These are phyloP conservation scores for Trametes villosa DNA, from an alignment of 768 basidiomycete species.

Conservation along the genomic window DNA sequence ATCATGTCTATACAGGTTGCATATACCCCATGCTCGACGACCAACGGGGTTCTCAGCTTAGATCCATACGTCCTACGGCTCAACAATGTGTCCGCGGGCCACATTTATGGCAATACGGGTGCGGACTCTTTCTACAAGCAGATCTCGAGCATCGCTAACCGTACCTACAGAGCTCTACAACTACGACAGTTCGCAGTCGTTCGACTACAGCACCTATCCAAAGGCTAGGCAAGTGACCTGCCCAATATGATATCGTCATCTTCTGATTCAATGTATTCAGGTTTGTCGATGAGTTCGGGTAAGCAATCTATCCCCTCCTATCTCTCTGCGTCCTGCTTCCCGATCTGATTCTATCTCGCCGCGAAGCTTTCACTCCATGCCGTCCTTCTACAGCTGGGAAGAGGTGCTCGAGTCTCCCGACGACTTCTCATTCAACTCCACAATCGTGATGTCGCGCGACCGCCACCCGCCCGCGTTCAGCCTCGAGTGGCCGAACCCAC, in stretches of 20 bases:
- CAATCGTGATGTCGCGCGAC: conserved; percentile 56
- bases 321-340: background rate
- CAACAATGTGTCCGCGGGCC: conserved; percentile 50
- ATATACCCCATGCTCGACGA: conserved; percentile 64
- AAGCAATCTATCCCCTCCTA: background rate
- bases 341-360: background rate
- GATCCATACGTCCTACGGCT: conserved; percentile 57
- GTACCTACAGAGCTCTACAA: conserved; percentile 52
- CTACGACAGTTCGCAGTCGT: conserved; percentile 54
- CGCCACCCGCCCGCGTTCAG: conserved; percentile 57
- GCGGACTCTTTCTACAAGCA: no score
- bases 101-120: conserved; percentile 61
- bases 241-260: no score
- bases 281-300: conserved; percentile 66
- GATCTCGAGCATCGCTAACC: no score
- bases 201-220: conserved; percentile 57
- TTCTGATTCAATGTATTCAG: conserved; percentile 28
- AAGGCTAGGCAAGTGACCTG: conserved; percentile 42
- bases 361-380: conserved; percentile 62
- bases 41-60: conserved; percentile 55
- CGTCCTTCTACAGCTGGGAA: conserved; percentile 63
- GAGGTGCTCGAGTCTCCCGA: conserved; percentile 53
- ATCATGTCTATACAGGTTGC: conserved; percentile 42
- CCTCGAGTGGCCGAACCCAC: conserved; percentile 58
- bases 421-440: conserved; percentile 62